Conservation (phyloP, 306 rosid species). For the Styphnolobium japonicum region DNA sequence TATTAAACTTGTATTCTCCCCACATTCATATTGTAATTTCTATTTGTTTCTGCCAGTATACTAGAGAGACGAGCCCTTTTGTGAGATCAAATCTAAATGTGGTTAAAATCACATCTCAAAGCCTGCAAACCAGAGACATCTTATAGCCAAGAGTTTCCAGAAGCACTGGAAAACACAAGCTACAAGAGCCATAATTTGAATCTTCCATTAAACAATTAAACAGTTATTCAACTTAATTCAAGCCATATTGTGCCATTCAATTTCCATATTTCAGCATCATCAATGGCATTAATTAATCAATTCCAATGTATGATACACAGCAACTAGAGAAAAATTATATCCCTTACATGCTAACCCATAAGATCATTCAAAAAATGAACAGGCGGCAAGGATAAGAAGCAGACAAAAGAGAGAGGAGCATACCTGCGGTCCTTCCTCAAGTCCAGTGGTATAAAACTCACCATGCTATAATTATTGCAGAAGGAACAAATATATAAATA, state of each 20-base stretch:
- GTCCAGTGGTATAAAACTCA: slow-evolving; percentile 82
- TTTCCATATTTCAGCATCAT: neutral
- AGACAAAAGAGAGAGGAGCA: neutral
- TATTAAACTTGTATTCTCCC: neutral
- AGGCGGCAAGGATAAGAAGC: neutral
- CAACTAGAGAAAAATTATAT: neutral
- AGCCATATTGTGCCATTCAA: neutral
- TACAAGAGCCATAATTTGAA: neutral
- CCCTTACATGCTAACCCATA: neutral
- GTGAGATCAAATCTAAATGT: neutral
- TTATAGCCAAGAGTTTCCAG: neutral
- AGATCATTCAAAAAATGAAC: neutral
- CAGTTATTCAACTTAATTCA: neutral
- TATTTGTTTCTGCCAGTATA: neutral
- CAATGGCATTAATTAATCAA: neutral
- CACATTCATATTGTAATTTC: neutral
- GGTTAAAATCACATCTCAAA: neutral
- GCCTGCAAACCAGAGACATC: neutral
- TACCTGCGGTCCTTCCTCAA: slow-evolving; percentile 89
- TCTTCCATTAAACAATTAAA: no score
- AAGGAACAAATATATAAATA: no score
- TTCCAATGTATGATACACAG: neutral
- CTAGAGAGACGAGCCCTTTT: neutral
- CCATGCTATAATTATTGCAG: slow-evolving; percentile 53
- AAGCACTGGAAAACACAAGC: neutral